Percentiles rank a stretch among this genome's conserved stretches.
Conservation (phyloP, 2,329 filamentous ascomycete genomes). For the Juglanconis sp. region DNA sequence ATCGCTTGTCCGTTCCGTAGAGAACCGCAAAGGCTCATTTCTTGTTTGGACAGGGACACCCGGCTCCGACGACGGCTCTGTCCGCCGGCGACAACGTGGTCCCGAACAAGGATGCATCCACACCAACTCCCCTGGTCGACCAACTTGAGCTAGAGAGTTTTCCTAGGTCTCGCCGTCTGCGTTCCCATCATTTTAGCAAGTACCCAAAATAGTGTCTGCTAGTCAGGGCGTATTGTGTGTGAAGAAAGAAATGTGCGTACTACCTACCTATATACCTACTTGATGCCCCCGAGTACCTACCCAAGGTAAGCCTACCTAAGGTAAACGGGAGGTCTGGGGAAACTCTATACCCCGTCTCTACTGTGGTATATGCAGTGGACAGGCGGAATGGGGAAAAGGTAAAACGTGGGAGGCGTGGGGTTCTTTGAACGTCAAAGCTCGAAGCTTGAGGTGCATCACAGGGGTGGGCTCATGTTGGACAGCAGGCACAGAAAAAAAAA, state of each 20-base stretch:
- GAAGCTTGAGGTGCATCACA: background rate
- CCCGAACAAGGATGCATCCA: no score
- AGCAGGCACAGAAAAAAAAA: background rate
- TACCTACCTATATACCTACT: no score
- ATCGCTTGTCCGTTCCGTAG: background rate
- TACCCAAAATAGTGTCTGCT: no score
- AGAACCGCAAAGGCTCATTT: background rate
- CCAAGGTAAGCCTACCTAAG: no score
- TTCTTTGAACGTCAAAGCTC: background rate
- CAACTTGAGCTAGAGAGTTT: background rate
- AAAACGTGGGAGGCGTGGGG: slow-evolving; percentile 1
- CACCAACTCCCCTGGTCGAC: background rate
- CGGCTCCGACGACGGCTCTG: background rate
- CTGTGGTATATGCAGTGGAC: background rate
- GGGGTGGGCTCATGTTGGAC: background rate
- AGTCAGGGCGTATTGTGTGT: no score
- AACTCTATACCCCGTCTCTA: no score
- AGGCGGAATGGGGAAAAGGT: background rate
- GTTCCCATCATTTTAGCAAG: no score
- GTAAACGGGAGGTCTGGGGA: no score
- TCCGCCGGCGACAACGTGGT: background rate
- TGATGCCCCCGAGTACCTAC: no score
- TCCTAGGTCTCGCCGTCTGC: background rate
- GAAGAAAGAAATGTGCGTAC: no score
- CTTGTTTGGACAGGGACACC: background rate